Evolutionary conservation across 495 filamentous ascomycete genomes (phyloP).

Genomic region (Parathielavia hyrcaniae): DNA sequence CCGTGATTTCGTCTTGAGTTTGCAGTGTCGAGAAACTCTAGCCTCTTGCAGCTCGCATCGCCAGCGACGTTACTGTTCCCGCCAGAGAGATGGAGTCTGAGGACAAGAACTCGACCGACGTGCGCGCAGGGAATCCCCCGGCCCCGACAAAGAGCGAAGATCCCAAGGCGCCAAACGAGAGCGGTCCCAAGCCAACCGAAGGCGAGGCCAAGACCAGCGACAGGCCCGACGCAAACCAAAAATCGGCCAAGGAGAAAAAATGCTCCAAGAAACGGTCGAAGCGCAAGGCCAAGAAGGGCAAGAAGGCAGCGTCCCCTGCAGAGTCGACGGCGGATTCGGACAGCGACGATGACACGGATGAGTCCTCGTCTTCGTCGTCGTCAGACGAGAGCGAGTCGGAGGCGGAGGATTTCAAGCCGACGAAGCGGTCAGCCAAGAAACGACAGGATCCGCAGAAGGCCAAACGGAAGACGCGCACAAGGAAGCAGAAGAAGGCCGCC

Average conservation of each 20-base stretch:
- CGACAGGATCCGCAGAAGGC: slow-evolving; percentile 32
- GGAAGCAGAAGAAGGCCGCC: slow-evolving; percentile 25
- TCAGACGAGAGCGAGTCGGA: slow-evolving; percentile 28
- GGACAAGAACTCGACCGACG: slow-evolving; percentile 20
- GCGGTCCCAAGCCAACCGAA: slow-evolving; percentile 16
- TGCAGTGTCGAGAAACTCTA: not conserved
- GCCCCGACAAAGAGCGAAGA: slow-evolving; percentile 24
- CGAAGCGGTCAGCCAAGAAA: slow-evolving; percentile 42
- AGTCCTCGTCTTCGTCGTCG: slow-evolving; percentile 30
- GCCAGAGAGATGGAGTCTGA: slow-evolving; percentile 20
- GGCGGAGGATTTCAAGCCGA: slow-evolving; percentile 35
- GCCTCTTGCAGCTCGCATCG: not conserved
- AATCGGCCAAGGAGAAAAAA: slow-evolving; percentile 34
- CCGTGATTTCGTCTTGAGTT: not conserved
- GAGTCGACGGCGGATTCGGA: slow-evolving; percentile 31
- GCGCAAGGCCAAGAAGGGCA: slow-evolving; percentile 38
- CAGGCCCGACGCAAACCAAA: slow-evolving; percentile 31
- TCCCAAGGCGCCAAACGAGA: slow-evolving; percentile 25
- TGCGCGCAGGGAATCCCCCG: slow-evolving; percentile 23
- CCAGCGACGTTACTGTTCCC: not conserved
- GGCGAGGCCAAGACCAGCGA: slow-evolving; percentile 25
- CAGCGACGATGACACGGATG: slow-evolving; percentile 28
- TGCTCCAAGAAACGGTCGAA: slow-evolving; percentile 37
- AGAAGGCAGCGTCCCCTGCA: slow-evolving; percentile 26
- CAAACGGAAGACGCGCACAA: slow-evolving; percentile 36